Evolutionary conservation across 192 early-diverging fungal species (phyloP).

Genomic region (Rhizophagus prolifer): DNA sequence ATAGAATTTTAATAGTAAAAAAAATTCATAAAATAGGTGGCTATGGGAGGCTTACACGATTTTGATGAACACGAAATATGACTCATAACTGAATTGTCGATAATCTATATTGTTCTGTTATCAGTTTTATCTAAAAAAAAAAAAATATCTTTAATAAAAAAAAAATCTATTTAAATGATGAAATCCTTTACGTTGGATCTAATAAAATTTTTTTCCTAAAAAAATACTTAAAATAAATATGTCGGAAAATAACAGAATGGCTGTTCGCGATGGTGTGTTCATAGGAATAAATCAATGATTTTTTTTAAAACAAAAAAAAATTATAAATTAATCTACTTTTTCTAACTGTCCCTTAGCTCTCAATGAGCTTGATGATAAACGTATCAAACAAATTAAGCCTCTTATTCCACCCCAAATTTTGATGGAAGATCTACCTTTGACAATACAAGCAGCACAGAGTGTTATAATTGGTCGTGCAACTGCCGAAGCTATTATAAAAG

Average conservation of each 20-base stretch:
- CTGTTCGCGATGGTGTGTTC: background rate
- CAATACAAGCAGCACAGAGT: constrained; percentile 71
- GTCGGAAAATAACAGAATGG: background rate
- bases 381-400: constrained; percentile 77
- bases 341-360: constrained; percentile 50
- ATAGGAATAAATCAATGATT: background rate
- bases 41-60: too few species aligned
- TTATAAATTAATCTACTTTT: too few species aligned
- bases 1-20: too few species aligned
- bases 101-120: too few species aligned
- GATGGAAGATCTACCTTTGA: constrained; percentile 85
- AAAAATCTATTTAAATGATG: background rate
- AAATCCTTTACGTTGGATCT: too few species aligned
- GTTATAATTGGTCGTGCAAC: constrained; percentile 66
- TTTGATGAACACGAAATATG: too few species aligned
- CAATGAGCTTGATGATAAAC: constrained; percentile 91
- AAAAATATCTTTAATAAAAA: background rate
- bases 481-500: constrained; percentile 66
- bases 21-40: too few species aligned
- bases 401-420: constrained; percentile 90
- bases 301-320: too few species aligned
- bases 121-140: too few species aligned
- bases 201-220: background rate
- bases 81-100: too few species aligned
- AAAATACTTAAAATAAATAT: background rate